Base-by-base conservation (phyloP, 768 basidiomycete species). In the Termitomyces eurrhizus region DNA sequence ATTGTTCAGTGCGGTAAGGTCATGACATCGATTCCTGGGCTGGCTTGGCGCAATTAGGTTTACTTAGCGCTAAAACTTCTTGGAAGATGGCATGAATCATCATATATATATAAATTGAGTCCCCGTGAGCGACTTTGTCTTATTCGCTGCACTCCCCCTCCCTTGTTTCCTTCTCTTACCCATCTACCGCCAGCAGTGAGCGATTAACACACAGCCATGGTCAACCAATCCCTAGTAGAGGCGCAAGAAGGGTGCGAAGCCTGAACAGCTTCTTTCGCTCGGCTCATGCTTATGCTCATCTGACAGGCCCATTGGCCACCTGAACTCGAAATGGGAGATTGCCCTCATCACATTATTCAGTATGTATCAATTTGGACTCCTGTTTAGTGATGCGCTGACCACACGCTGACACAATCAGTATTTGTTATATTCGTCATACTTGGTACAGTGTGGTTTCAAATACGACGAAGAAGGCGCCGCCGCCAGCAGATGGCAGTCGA, bases 291-390 rank as follows among this genome's bases (percentile, higher is more conserved):
- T 13, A 54, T 52, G 11, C 37, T 53, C 55, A 44, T 41, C 33
- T 49, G 45, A 53, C 44, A 78, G 77, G 55, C 68, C 73, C 13
- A 63, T 63, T 35, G 72, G 70, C 1, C 75, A 76, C 62, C 65
- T 77, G 24, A 71, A 73, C 5, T 49, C 66, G n/a, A 67, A 71
- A 48, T 77, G 76, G 76, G 76, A 78, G 62, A 70, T 73, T 18
- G 76, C 72, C 11, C 65, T 78, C 32, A 65, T 75, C 37, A 69
- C 69, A 11, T 63, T 75, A 12, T 72, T 75, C 55, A 55, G 77
- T 77, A 53, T 61, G 75, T 69, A 54, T 29, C 26, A 12, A n/a
- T 26, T 32, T 48, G 26, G 1, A 4, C 21, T 18, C 14, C 44
- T 21, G 14, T 52, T 52, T 36, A 29, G 29, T 33, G n/a, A 16